phyloP scores from a whole-genome alignment of 2,329 filamentous ascomycete species.

The Colletotrichum musae region DNA sequence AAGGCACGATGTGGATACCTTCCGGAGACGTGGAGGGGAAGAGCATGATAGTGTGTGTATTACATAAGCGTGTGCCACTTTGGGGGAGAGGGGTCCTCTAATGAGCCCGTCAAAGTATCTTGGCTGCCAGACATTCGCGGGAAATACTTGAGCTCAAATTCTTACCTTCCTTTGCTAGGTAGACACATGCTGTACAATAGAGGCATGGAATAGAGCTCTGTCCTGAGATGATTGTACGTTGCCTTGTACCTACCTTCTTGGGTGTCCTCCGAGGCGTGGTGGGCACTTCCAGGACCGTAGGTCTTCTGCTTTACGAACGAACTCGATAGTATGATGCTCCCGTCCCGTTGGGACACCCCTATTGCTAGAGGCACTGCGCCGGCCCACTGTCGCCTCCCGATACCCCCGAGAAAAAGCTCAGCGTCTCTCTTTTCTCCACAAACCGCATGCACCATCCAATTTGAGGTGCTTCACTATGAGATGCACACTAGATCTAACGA shows the following conservation, averaged over 20 bases:
- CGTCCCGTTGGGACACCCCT: conserved; percentile 19
- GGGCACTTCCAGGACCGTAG: not conserved
- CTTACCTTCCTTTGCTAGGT: not conserved
- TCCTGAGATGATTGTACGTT: too few species aligned
- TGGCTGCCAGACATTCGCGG: not conserved
- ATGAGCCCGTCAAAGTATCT: not conserved
- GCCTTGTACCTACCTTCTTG: too few species aligned
- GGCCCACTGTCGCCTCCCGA: not conserved
- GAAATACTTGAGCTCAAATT: not conserved
- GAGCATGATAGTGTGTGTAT: not conserved
- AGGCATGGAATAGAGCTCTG: too few species aligned
- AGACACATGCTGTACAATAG: too few species aligned
- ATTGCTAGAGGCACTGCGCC: not conserved
- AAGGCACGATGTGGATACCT: too few species aligned
- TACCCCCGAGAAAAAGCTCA: conserved; percentile 2
- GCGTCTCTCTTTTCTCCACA: too few species aligned
- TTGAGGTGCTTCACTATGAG: too few species aligned
- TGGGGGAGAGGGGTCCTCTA: not conserved
- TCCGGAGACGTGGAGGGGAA: not conserved
- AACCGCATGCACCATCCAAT: too few species aligned
- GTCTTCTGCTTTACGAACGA: conserved; percentile 5
- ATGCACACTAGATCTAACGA: too few species aligned
- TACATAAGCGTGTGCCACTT: not conserved
- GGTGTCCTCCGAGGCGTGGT: too few species aligned
- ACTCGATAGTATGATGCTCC: conserved; percentile 3